Evolutionary conservation across 495 filamentous ascomycete genomes (phyloP).

Genomic region (Cercophora newfieldiana): DNA sequence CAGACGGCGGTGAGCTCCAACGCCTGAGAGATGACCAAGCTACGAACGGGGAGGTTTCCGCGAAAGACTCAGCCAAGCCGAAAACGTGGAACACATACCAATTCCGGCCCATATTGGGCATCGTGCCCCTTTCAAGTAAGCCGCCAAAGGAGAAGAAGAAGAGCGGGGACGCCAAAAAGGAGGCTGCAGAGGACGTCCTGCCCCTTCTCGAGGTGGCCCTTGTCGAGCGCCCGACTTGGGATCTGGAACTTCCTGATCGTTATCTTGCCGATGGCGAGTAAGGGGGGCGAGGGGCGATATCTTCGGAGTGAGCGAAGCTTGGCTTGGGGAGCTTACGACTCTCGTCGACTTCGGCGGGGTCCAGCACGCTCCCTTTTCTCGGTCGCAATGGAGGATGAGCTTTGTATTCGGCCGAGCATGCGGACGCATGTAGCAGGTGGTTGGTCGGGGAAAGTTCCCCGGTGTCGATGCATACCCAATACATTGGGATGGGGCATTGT

Average conservation of each 20-base stretch:
- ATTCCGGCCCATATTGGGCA: constrained; percentile 87
- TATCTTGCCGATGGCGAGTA: constrained; percentile 67
- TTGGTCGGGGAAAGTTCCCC: too few relatives aligned
- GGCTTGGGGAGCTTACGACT: too few relatives aligned
- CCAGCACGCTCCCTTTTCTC: too few relatives aligned
- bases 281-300: constrained; percentile 24
- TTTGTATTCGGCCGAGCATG: too few relatives aligned
- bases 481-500: too few relatives aligned
- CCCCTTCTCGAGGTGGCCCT: constrained; percentile 73
- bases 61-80: constrained; percentile 28
- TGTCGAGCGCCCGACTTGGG: constrained; percentile 84
- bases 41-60: constrained; percentile 14
- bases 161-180: constrained; percentile 27
- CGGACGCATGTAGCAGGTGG: too few relatives aligned
- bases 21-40: constrained; percentile 35
- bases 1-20: constrained; percentile 42
- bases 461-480: too few relatives aligned
- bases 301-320: background rate
- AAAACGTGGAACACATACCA: constrained; percentile 82
- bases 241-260: constrained; percentile 74
- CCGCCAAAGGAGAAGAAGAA: constrained; percentile 22
- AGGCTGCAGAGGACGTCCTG: background rate
- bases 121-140: constrained; percentile 63
- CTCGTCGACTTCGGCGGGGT: too few relatives aligned
- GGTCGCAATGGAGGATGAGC: too few relatives aligned